These are phyloP conservation scores for Taphrina confusa DNA, from an alignment of 1,139 yeast genomes.

Conservation along the genomic window DNA sequence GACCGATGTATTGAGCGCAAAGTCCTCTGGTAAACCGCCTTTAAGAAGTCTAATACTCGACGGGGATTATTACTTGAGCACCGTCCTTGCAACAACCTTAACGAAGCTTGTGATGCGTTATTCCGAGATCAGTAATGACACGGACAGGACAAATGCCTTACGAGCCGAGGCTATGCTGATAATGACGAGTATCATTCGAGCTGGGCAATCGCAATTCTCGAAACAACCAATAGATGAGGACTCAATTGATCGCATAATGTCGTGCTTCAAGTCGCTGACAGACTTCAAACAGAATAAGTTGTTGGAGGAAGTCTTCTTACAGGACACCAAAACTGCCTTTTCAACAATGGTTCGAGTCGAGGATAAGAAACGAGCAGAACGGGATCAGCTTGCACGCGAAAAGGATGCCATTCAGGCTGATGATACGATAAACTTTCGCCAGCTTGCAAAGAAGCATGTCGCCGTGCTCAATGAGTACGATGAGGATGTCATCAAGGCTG, in stretches of 20 bases:
- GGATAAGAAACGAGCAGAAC: conserved; percentile 55
- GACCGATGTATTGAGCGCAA: conserved; percentile 42
- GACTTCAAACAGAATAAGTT: conserved; percentile 58
- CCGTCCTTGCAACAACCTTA: conserved; percentile 83
- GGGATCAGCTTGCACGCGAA: conserved; percentile 61
- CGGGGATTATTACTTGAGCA: conserved; percentile 89
- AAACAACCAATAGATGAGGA: conserved; percentile 88
- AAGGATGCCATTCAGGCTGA: conserved; percentile 79
- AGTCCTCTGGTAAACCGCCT: conserved; percentile 57
- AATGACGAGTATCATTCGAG: conserved; percentile 87
- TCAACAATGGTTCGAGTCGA: conserved; percentile 58
- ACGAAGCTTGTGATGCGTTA: conserved; percentile 85
- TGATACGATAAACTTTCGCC: conserved; percentile 79
- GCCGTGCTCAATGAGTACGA: conserved; percentile 47
- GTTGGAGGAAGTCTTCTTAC: conserved; percentile 74
- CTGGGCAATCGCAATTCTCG: conserved; percentile 78
- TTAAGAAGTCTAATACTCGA: conserved; percentile 76
- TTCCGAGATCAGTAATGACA: conserved; percentile 58
- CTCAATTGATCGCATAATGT: conserved; percentile 83
- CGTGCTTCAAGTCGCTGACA: conserved; percentile 75
- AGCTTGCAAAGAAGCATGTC: conserved; percentile 60
- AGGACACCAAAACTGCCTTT: conserved; percentile 85
- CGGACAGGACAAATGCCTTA: conserved; percentile 67
- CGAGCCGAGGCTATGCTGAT: conserved; percentile 94
- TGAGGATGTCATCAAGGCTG: conserved; percentile 51